These are phyloP conservation scores for Ambrosiella beaveri DNA, from an alignment of 2,329 filamentous ascomycete genomes.

Conservation along the genomic window DNA sequence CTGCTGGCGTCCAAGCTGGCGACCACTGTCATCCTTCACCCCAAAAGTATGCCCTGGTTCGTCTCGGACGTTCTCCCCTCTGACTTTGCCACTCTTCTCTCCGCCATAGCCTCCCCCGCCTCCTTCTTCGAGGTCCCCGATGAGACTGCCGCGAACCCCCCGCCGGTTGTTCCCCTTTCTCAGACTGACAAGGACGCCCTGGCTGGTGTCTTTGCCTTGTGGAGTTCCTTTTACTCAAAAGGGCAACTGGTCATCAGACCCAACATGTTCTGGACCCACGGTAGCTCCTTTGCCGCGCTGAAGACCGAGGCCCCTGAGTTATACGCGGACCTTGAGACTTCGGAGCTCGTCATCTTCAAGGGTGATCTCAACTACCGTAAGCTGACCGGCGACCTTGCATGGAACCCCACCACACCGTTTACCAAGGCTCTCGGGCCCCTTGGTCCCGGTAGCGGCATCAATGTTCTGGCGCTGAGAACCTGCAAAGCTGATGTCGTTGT, in stretches of 20 bases:
- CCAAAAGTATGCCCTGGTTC: constrained; percentile 95
- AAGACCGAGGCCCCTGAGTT: constrained; percentile 51
- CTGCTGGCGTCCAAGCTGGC: constrained; percentile 71
- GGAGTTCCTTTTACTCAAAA: constrained; percentile 63
- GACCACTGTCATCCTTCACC: constrained; percentile 73
- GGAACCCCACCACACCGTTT: constrained; percentile 81
- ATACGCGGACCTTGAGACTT: constrained; percentile 59
- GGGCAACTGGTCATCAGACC: constrained; percentile 70
- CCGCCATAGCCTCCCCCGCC: constrained; percentile 59
- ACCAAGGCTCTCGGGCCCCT: constrained; percentile 69
- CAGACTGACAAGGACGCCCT: constrained; percentile 52
- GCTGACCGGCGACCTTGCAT: constrained; percentile 66
- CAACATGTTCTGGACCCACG: constrained; percentile 81
- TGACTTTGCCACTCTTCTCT: constrained; percentile 72
- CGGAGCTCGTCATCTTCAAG: constrained; percentile 88
- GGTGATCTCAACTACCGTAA: constrained; percentile 96
- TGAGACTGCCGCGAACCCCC: constrained; percentile 32
- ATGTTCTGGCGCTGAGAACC: constrained; percentile 72
- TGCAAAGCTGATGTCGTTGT: constrained; percentile 96
- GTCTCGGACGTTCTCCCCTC: constrained; percentile 82
- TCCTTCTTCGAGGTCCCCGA: constrained; percentile 61
- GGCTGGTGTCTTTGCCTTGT: constrained; percentile 63
- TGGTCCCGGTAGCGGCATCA: constrained; percentile 63
- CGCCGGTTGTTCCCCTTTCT: constrained; percentile 32
- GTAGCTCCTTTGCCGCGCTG: constrained; percentile 76